phyloP scores from a whole-genome alignment of 768 basidiomycete species.

The Pisolithus albus region DNA sequence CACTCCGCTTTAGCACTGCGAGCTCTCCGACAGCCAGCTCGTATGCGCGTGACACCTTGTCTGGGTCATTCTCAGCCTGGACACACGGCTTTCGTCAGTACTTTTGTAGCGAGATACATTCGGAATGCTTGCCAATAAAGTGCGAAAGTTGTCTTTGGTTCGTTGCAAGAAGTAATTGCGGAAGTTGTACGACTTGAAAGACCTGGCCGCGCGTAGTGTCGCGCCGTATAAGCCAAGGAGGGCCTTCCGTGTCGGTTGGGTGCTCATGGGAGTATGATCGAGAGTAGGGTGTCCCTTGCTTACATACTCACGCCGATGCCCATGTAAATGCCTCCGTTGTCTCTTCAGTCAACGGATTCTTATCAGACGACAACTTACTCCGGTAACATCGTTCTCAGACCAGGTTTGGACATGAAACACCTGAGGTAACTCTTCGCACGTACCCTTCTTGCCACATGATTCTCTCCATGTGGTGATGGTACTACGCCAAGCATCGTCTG shows the following conservation, averaged over 20 bases:
- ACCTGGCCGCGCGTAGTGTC: constrained; percentile 67
- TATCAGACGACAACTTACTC: too few species aligned
- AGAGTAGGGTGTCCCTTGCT: neutral
- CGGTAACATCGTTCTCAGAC: too few species aligned
- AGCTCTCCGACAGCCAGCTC: constrained; percentile 69
- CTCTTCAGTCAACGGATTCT: too few species aligned
- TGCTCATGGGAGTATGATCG: constrained; percentile 30
- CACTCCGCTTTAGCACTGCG: constrained; percentile 70
- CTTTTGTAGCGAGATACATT: neutral
- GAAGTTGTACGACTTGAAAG: constrained; percentile 95
- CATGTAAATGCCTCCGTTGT: too few species aligned
- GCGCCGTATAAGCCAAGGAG: constrained; percentile 68
- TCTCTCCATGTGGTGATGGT: too few species aligned
- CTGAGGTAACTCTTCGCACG: too few species aligned
- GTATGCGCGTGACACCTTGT: constrained; percentile 56
- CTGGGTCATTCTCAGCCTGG: constrained; percentile 56
- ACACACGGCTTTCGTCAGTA: neutral
- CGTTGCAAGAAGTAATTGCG: constrained; percentile 73
- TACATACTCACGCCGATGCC: too few species aligned
- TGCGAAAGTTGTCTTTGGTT: constrained; percentile 65
- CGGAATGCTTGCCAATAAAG: constrained; percentile 49
- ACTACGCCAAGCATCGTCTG: too few species aligned
- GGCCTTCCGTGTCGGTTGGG: constrained; percentile 55
- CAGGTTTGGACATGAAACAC: too few species aligned
- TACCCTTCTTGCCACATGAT: too few species aligned